Evolutionary conservation across 1,284 basidiomycete species (phyloP).

Genomic region (Cystobasidium slooffiae): DNA sequence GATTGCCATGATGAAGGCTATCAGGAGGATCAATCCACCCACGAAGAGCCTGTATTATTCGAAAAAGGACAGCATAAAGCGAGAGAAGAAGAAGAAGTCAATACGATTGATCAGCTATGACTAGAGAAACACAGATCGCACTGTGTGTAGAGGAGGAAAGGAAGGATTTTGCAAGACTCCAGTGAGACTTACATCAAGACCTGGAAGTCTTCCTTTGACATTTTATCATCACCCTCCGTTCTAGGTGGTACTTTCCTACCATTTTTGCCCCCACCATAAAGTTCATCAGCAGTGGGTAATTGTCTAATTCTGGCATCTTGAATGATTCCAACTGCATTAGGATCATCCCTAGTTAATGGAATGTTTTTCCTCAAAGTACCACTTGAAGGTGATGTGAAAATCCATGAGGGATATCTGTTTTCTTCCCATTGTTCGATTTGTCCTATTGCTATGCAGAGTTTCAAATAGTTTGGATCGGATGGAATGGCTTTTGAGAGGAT

Average conservation of each 20-base stretch:
- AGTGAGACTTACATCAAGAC: constrained; percentile 20
- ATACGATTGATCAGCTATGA: not conserved
- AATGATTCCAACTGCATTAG: constrained; percentile 15
- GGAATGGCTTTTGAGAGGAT: constrained; percentile 81
- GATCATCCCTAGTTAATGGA: constrained; percentile 35
- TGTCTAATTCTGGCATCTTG: constrained; percentile 37
- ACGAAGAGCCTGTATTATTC: constrained; percentile 25
- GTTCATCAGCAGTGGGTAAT: constrained; percentile 29
- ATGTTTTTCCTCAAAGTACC: constrained; percentile 28
- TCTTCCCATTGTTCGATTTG: constrained; percentile 93
- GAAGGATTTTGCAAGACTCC: not conserved
- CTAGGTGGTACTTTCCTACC: not conserved
- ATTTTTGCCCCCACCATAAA: not conserved
- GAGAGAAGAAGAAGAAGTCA: not conserved
- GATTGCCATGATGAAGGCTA: constrained; percentile 24
- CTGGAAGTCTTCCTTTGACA: constrained; percentile 22
- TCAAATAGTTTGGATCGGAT: constrained; percentile 84
- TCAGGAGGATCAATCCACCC: constrained; percentile 9
- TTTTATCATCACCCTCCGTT: constrained; percentile 8
- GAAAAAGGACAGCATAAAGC: not conserved
- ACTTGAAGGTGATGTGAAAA: constrained; percentile 18
- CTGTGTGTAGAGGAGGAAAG: not conserved
- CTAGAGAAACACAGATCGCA: not conserved
- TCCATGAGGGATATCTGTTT: constrained; percentile 52
- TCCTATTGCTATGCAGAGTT: constrained; percentile 76